Base-by-base conservation (phyloP, 1,284 basidiomycete genomes). In the Rhodotorula sp. region DNA sequence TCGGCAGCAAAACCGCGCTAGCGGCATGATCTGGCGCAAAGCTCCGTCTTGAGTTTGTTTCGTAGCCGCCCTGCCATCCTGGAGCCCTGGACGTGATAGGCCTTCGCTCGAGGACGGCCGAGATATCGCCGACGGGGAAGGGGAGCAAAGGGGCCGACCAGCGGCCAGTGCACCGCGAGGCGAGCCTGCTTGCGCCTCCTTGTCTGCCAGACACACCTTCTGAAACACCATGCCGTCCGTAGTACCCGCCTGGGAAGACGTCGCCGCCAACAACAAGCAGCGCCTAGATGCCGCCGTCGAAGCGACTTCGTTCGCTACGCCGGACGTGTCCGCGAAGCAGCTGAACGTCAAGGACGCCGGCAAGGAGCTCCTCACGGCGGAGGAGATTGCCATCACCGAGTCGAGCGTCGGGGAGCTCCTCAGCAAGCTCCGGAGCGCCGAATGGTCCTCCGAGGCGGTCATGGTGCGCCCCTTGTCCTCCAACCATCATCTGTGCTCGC, bases 371-470 rank as follows among this genome's bases (percentile, higher is more conserved):
- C 83, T 93, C 52, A 84, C 85, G 1, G 61, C 80, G 5, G 82
- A 81, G 54, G 91, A 93, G 78, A 77, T 91, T 14, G 85, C 86
- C 69, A 90, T 93, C 45, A 91, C 90, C 8, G 84, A 85, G 7
- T 8, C 21, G 57, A 81, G 81, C n/a, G 81, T 80, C 19, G 79
- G 78, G 13, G 76, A 66, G 1, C 74, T 84, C 0, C 68, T 80
- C 8, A 68, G 74, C 46, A 78, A 77, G 55, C 75, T 84, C 14
- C 78, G 79, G 1, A 63, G 14, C 0, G 67, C 78, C 4, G 63
- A 68, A n/a, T 78, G 76, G 58, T 74, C 74, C 0, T 75, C 80
- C 14, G 77, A 76, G 7, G 77, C 80, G 54, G 79, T 80, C 50
- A 71, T 79, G 23, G 66, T 85, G 14, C 16, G 59, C 23, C 55